A percentile compares a stretch with the other conserved stretches of the same genome.
Conservation (phyloP, 1,284 basidiomycete genomes). For the Meira nashicola region DNA sequence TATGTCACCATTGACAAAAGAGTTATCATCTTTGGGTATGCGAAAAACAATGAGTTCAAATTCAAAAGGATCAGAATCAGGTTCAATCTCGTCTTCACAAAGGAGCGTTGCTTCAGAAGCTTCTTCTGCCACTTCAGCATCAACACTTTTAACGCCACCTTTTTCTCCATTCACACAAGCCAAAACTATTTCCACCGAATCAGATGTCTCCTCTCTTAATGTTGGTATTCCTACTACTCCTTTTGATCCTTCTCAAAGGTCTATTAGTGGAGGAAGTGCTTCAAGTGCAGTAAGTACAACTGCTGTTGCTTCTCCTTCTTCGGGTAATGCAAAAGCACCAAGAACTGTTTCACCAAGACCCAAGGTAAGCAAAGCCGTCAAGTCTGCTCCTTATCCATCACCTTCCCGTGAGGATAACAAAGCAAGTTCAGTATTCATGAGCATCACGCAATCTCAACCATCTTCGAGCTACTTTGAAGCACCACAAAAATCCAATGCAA, state of each 20-base stretch:
- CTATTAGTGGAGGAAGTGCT: neutral
- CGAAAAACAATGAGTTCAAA: neutral
- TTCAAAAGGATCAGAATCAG: neutral
- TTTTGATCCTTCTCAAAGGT: constrained; percentile 13
- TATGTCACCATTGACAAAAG: constrained; percentile 34
- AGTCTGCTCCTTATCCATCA: constrained; percentile 16
- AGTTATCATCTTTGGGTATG: constrained; percentile 37
- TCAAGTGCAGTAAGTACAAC: constrained; percentile 22
- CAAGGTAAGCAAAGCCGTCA: neutral
- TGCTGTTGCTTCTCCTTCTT: constrained; percentile 25
- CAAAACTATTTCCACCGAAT: constrained; percentile 17
- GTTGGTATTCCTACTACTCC: constrained; percentile 19
- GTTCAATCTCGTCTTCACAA: neutral
- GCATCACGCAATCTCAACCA: constrained; percentile 3
- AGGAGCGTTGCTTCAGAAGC: constrained; percentile 1
- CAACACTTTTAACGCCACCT: constrained; percentile 28
- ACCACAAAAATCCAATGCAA: neutral
- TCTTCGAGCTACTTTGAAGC: constrained; percentile 3
- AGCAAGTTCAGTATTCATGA: constrained; percentile 4
- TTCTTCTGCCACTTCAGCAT: constrained; percentile 8
- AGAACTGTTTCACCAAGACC: constrained; percentile 7
- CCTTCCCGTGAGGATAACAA: neutral
- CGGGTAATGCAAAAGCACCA: constrained; percentile 24
- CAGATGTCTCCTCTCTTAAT: constrained; percentile 18
- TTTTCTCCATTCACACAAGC: constrained; percentile 27